Evolutionary conservation across 2,329 filamentous ascomycete species (phyloP), one percentile per base, ranked within the genome.

Genomic region (Cladophialophora carrionii): DNA sequence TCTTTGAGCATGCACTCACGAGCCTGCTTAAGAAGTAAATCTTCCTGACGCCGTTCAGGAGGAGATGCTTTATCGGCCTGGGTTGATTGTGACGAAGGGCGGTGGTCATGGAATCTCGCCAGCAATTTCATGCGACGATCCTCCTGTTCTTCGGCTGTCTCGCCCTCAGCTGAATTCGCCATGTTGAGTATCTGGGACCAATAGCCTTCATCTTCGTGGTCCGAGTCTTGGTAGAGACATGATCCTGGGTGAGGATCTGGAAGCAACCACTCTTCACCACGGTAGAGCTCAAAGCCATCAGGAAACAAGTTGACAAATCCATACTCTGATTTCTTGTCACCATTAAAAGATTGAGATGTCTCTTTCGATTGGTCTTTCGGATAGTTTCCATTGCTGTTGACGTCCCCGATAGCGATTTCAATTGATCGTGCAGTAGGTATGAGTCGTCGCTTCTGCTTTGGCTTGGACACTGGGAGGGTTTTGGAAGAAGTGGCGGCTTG

Each of bases 1-100:
- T 67, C 62, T 34, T 32, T 43, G 10, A 63, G 29, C 61, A 62
- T 66, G 9, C 29, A 57, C 34, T 62, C 52, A 24, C 60, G 49
- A n/a, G 62, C 66, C 17, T 60, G 37, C 22, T 59, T 20, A 6
- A 66, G 41, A 51, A 46, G 4, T 7, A 52, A 34, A 14, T 60
- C 54, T n/a, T 56, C 37, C 22, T 62, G 55, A 43, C 17, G 17
- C 12, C 52, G n/a, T 31, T 51, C 20, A n/a, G 57, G 1, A 22
- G 32, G 41, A 20, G 43, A 22, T 32, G 17, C 26, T 53, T 49
- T 22, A 31, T 51, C 8, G 9, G 52, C 51, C n/a, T 54, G 4
- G 20, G 24, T 4, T 52, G 59, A 22, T 22, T 61, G 57, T 29
- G 24, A 43, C n/a, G 56, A 6, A 29, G 29, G 20, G 32, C 54